Base-by-base conservation (phyloP, 2,329 filamentous ascomycete species). In the Rugonectria rugulosa region DNA sequence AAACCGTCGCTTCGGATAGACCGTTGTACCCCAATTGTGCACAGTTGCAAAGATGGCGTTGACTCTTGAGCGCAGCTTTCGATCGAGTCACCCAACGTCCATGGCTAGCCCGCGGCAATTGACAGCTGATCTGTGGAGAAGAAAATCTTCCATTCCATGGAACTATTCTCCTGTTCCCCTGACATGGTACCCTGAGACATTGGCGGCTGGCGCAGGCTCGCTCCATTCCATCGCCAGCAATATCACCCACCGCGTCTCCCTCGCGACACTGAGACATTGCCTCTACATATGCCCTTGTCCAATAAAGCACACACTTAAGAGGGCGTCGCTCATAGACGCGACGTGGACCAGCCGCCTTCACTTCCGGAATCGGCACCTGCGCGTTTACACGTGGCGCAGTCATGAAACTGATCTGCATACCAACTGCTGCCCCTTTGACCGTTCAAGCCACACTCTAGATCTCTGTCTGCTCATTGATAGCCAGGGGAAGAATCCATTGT, bases 121-220 rank as follows among this genome's bases (percentile, higher is more conserved):
- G 23, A 8, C 15, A 38, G 11, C 32, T 23, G 19, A 29, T 23
- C 32, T 8, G 15, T 32, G 11, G 19, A 26, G n/a, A 5, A 26
- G n/a, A 5, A n/a, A 21, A 31, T 15, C 24, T 21, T 27, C 21
- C 19, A 26, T 8, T 21, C 20, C 10, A 42, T 24, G 19, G 42
- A 17, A 24, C 14, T 34, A 7, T 36, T 24, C 14, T 21, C 44
- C 31, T 37, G 23, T 11, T 36, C 9, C 6, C 15, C 14, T 38
- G 51, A 31, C 44, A 15, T 37, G 15, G 21, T 40, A 23, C 32
- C 31, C 40, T 66, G 47, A 67, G 52, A 67, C 63, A 67, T 57
- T 21, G 31, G 42, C n/a, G 49, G 31, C 27, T 55, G 47, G 36
- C 21, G 9, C 27, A 43, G 43, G 27, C 46, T n/a, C 52, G 44